These are phyloP conservation scores for Colletotrichum truncatum DNA, from an alignment of 2,329 filamentous ascomycete species.

Conservation along the genomic window DNA sequence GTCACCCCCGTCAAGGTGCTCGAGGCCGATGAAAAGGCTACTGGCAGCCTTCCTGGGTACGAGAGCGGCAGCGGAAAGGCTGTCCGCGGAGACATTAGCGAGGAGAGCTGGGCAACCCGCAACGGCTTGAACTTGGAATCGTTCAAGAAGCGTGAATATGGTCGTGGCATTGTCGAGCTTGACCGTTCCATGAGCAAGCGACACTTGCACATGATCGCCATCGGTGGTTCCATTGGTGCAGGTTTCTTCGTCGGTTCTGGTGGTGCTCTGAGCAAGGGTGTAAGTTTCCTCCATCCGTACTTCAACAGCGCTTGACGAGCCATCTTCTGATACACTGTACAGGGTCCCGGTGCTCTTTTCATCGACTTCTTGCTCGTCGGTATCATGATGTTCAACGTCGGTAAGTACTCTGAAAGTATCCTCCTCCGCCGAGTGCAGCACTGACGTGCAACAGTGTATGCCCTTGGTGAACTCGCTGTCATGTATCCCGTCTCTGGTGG, in stretches of 20 bases:
- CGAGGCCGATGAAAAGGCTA: constrained; percentile 26
- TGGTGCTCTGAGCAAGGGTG: constrained; percentile 57
- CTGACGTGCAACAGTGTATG: constrained; percentile 50
- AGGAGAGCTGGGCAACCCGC: constrained; percentile 46
- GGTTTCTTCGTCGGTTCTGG: constrained; percentile 72
- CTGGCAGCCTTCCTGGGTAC: constrained; percentile 15
- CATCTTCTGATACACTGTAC: neutral
- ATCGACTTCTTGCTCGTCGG: constrained; percentile 65
- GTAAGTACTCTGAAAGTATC: neutral
- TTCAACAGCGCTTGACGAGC: neutral
- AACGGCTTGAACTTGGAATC: constrained; percentile 50
- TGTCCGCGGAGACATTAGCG: constrained; percentile 28
- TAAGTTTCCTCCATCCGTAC: neutral
- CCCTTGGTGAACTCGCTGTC: constrained; percentile 68
- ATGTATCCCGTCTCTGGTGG: constrained; percentile 71
- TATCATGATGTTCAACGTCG: constrained; percentile 68
- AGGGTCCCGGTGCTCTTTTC: constrained; percentile 52
- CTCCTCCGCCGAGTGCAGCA: rapidly evolving
- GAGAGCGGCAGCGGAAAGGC: constrained; percentile 29
- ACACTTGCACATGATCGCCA: constrained; percentile 71
- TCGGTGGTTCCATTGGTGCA: constrained; percentile 69
- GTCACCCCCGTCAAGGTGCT: constrained; percentile 22
- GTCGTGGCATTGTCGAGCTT: constrained; percentile 40
- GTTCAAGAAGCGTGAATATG: constrained; percentile 43
- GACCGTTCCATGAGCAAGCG: constrained; percentile 62